Base-by-base conservation (phyloP, 2,329 filamentous ascomycete genomes). In the Cordyceps javanica region DNA sequence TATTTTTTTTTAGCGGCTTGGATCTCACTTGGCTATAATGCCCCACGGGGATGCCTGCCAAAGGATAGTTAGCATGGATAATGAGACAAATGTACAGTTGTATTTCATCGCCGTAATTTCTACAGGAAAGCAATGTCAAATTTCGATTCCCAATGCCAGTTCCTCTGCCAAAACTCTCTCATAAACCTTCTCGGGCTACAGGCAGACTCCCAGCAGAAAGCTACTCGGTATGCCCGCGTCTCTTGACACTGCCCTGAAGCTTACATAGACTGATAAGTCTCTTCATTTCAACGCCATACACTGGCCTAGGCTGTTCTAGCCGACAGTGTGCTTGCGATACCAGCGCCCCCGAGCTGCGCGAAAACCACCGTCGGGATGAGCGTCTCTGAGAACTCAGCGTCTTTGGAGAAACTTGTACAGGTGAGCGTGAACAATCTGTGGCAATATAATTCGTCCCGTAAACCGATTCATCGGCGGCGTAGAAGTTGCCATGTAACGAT, bases 221-320 rank as follows among this genome's bases (percentile, higher is more conserved):
- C 53, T 58, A 65, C 38, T 66, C 63, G 16, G 60, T 60, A 41
- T 64, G 59, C 0, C 63, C 62, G 1, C 57, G 62, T 13, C 63
- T 62, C 14, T 65, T 60, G 42, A 57, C 16, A n/a, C 60, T 61
- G 21, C 63, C 62, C 45, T 49, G 51, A 25, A 64, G 57, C 7
- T 61, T 66, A 52, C 67, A 71, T 21, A 70, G 53, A 41, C 65
- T 68, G 2, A 66, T 63, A 7, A 73, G 58, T 25, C 69, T 62
- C 58, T 61, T 67, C 54, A 70, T 54, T 53, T 72, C 68, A 9
- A 61, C 65, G 5, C 62, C 66, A 55, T 66, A 62, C 5, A 72
- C 60, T 2, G 70, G 70, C 30, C 60, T 63, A 2, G 70, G 69
- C 50, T 71, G 67, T 46, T 71, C 64, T 16, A 72, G 60, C 1